Base-by-base conservation (phyloP, 306 rosid genomes). In the Begonia peltatifolia region DNA sequence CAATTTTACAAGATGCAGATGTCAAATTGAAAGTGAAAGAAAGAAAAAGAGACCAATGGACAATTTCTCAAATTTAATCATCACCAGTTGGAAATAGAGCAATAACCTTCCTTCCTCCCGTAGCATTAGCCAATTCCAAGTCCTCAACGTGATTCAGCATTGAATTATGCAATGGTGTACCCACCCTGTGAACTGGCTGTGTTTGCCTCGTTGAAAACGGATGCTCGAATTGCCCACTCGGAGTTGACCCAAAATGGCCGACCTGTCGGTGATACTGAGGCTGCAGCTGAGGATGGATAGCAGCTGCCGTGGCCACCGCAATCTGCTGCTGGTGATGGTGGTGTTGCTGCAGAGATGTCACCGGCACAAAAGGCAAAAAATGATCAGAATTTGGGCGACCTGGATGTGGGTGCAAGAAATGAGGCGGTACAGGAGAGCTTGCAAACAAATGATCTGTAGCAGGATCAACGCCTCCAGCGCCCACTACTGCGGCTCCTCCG, bases 361-460 rank as follows among this genome's bases (percentile, higher is more conserved):
- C 85, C 0, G 83, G 92, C 56, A 85, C 87, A 47, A 76, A 85
- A 11, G 97, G 95, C 79, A 90, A 16, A 71, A 63, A 89, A 56
- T 84, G 93, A 2, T 82, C 94, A 1, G 97, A 80, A 76, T 71
- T 83, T 5, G 80, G 53, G 48, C 95, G 61, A 1, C 77, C 80
- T 0, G 83, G 73, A 38, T 89, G 97, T 0, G 83, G 73, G 42
- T 89, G 97, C 36, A 89, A 47, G 69, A 89, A 90, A 64, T 90
- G 97, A 1, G 94, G 62, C 12, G 97, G 97, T 35, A 85, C 95
- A 0, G 97, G 95, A 0, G 87, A 76, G 71, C 95, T 90, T 8
- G 97, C 97, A 14, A 90, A 90, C 12, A 90, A 60, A 65, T 85
- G 95, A 43, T 90, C 97, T 0, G 95, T 84, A 23, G 94, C 94